Evolutionary conservation across 2,329 filamentous ascomycete genomes (phyloP), one percentile per base, ranked within the genome.

Genomic region (Aspergillus flavus): DNA sequence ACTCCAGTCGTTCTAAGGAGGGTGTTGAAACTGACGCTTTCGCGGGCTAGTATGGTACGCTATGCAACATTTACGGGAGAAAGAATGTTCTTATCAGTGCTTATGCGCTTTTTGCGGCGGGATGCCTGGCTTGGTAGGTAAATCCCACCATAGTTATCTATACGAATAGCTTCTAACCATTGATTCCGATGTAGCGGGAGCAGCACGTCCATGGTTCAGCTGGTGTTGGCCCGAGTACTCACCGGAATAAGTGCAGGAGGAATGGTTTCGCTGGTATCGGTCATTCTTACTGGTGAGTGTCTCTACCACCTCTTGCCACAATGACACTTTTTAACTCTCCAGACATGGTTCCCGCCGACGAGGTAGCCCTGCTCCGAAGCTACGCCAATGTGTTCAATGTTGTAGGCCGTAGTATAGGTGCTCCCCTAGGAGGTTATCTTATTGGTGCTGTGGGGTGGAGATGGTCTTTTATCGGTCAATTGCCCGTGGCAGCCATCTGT

Each of bases 391-490:
- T 82, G 5, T 72, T 79, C 19, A 73, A 76, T 26, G 82, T 81
- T 1, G 76, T 76, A 2, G 82, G 81, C 7, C 71, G 80, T 28
- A 80, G 79, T 43, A 73, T 87, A 2, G 91, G 91, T 3, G 90
- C 89, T 1, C 89, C 89, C 0, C 81, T 91, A 7, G 91, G 90
- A 16, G 90, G 90, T 1, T 82, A 87, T 58, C 86, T 93, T 71
- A 89, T 89, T 28, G 90, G 93, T 71, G 82, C 80, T 39, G 76
- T 93, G 1, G 91, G 91, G 34, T 93, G 90, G 90, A 81, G 91
- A 48, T 91, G 88, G 87, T 84, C 85, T 0, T 89, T 89, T 68
- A 70, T 85, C 0, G 81, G 82, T 6, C 87, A 89, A 73, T 79
- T 82, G 0, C 87, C 87, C 0, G 75, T 86, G n/a, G 82, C 86